Base-by-base conservation (phyloP, 2,329 filamentous ascomycete species). In the Aspergillus sp. region DNA sequence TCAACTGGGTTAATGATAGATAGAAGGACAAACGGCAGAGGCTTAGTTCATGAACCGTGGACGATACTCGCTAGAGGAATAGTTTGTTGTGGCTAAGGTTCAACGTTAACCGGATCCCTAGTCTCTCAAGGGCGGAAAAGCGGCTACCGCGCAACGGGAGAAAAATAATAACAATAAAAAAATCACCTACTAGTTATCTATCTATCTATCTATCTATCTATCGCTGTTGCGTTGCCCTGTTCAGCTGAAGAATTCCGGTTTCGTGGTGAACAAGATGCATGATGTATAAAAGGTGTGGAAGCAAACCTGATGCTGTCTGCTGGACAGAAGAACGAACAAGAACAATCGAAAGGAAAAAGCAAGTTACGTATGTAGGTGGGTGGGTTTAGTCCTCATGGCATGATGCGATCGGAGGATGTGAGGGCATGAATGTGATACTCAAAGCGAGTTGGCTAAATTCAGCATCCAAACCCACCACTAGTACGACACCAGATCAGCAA, bases 121-220 rank as follows among this genome's bases (percentile, higher is more conserved):
- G 23, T 7, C 13, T 8, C 23, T 8, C 25, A 27, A 49, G 47
- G 47, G 23, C 13, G 47, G 19, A 23, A 19, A 21, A 57, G 60
- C 60, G 60, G 60, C 54, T 62, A 60, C 42, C 53, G 60, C 57
- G 60, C 60, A 62, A 48, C 32, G 19, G 41, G 51, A 48, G 44
- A 54, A 52, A 32, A 32, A 42, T 30, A 38, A 11, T 50, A 30
- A n/a, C 32, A 23, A 8, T 8, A 19, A 4, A 30, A 36, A 36
- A 11, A 36, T 15, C 32, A 36, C 4, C 11, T 36, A 27, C 25
- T 27, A 8, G 25, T 27, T 27, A 8, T 25, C 25, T 25, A 27
- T 27, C 7, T 25, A 27, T 27, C 7, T 27, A 36, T 36, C 32
- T 36, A 36, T 25, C 25, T 27, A 36, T 36, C 32, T 36, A 36